Conservation (phyloP, 2,329 filamentous ascomycete genomes). For the Fusarium setosum region DNA sequence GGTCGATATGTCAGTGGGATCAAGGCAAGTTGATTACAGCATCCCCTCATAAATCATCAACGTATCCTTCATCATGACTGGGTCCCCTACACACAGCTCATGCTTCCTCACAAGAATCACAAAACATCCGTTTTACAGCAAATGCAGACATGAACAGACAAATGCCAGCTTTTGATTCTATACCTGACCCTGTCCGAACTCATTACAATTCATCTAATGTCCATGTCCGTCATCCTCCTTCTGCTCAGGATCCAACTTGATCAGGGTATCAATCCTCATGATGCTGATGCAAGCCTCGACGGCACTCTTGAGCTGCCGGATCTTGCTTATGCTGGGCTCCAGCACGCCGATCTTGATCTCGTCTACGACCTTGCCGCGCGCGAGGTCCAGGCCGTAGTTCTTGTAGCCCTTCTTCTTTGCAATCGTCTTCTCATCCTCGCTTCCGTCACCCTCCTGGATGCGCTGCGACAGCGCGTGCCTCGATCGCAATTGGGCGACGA, state of each 20-base stretch:
- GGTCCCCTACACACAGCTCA: too few relatives aligned
- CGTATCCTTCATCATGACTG: too few relatives aligned
- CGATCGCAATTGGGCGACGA: constrained; percentile 94
- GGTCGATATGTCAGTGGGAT: too few relatives aligned
- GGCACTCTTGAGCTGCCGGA: constrained; percentile 97
- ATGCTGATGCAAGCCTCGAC: constrained; percentile 99
- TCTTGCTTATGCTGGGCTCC: constrained; percentile 98
- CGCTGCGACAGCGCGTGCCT: constrained; percentile 95
- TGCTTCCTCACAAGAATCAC: constrained; percentile 2
- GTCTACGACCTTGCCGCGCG: constrained; percentile 90
- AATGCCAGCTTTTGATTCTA: constrained; percentile 41
- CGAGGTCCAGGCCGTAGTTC: constrained; percentile 96
- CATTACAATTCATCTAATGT: constrained; percentile 64
- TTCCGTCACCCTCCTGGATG: constrained; percentile 84
- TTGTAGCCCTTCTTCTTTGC: constrained; percentile 97
- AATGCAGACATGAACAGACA: constrained; percentile 38
- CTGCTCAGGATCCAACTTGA: constrained; percentile 92
- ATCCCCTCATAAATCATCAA: too few relatives aligned
- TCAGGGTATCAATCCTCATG: constrained; percentile 99
- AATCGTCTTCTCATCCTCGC: constrained; percentile 88
- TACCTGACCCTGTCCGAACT: constrained; percentile 37
- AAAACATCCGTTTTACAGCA: constrained; percentile 8
- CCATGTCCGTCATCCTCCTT: constrained; percentile 85
- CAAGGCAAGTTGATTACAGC: too few relatives aligned
- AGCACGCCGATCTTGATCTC: constrained; percentile 94